phyloP scores from a whole-genome alignment of 768 basidiomycete species.

The Rhizopogon rudus region DNA sequence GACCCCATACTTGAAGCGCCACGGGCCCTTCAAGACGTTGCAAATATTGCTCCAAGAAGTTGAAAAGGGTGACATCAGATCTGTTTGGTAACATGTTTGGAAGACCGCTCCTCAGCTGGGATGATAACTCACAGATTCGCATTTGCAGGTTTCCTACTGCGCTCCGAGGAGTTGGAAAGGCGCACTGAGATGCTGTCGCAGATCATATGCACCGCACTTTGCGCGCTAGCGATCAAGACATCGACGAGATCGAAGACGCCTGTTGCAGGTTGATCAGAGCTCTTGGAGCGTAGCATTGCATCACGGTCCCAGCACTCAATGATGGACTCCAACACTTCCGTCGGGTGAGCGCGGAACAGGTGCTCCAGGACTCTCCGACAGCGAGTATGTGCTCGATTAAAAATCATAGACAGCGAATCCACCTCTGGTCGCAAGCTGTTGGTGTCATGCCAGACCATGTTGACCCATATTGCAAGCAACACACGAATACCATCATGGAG shows the following conservation, averaged over 20 bases:
- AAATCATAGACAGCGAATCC: conserved; percentile 65
- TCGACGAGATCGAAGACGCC: conserved; percentile 82
- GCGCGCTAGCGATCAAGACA: conserved; percentile 76
- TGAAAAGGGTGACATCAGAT: conserved; percentile 67
- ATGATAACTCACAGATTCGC: conserved; percentile 54
- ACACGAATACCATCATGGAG: conserved; percentile 80
- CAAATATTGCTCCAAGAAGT: conserved; percentile 86
- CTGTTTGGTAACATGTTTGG: conserved; percentile 31
- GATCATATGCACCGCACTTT: conserved; percentile 82
- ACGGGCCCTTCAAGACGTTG: conserved; percentile 82
- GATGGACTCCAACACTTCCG: conserved; percentile 80
- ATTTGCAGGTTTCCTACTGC: conserved; percentile 55
- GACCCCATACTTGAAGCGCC: conserved; percentile 88
- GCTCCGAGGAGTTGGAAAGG: conserved; percentile 50
- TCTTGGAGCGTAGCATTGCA: conserved; percentile 38
- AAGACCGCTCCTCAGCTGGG: background rate
- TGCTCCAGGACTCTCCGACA: conserved; percentile 81
- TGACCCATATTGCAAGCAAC: conserved; percentile 71
- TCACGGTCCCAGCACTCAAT: conserved; percentile 79
- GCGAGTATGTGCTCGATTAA: conserved; percentile 58
- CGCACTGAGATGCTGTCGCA: conserved; percentile 77
- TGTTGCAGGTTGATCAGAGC: conserved; percentile 35
- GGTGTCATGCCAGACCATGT: conserved; percentile 46
- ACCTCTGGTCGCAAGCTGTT: conserved; percentile 48
- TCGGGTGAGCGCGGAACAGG: conserved; percentile 73